Evolutionary conservation across 2,329 filamentous ascomycete genomes (phyloP), one percentile per base, ranked within the genome.

Genomic region (Mycocentrospora acerina): DNA sequence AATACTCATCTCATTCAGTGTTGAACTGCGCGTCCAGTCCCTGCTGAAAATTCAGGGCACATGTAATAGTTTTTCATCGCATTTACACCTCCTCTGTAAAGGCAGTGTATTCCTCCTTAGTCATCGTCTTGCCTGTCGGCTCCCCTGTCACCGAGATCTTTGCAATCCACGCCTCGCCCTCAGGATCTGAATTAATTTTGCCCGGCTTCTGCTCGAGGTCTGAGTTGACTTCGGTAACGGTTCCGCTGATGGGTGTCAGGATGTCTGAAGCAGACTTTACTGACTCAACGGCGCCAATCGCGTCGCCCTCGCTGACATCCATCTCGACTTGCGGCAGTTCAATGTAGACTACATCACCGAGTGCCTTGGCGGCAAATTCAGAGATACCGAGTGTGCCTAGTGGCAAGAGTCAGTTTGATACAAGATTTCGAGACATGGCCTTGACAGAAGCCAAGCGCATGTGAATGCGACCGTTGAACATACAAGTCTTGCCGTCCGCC

Each of bases 181-280:
- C 93, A 29, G 93, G 87, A 35, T 88, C 85, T 72, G 88, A 79
- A 76, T 97, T 98, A 74, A 98, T 90, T 39, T 80, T 84, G 44
- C 80, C 80, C 15, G 93, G 91, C 75, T 86, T 90, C 69, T 93
- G 85, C 69, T 94, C 87, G 46, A 98, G 79, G 44, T 75, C 64
- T 9, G 64, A 62, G 74, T 98, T 98, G 59, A 83, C 77, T 61
- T 85, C 80, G 25, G 81, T 77, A 45, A 98, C 81, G 55, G 74
- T 86, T 64, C 91, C 91, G 35, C 78, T 73, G 53, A 96, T 80
- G 13, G 93, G 93, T 11, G 89, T 84, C 73, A 95, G 86, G 76
- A 98, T 95, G 68, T 98, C 93, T 49, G 88, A 91, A n/a, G 93
- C 93, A 48, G 86, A 93, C 79, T 98, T 98, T 70, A 98, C 93